Base-by-base conservation (phyloP, 2,329 filamentous ascomycete genomes). In the Stagonosporopsis cucurbitacearum region DNA sequence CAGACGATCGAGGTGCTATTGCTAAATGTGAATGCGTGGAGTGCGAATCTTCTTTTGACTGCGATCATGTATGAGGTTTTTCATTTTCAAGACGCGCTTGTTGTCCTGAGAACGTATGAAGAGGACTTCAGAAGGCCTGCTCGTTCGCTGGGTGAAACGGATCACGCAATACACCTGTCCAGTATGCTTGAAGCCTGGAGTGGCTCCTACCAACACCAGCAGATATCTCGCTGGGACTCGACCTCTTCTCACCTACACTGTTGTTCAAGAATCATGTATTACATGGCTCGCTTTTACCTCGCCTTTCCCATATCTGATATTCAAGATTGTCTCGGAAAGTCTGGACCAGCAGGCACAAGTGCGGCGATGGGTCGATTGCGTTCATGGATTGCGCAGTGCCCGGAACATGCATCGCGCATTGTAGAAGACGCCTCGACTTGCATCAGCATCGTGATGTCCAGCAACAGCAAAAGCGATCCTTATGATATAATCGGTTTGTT, bases 311-410 rank as follows among this genome's bases (percentile, higher is more conserved):
- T 56, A 2, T 51, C 41, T 4, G 53, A 56, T 9, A 45, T 56
- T 7, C 53, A 56, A 25, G 53, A 56, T 19, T 56, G 47, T 46
- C 46, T 56, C 12, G 53, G 53, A 30, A 35, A 42, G 47, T 50
- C 53, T 17, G 53, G 53, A 8, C 23, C 36, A 17, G 13, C 35
- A 26, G 47, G 50, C 17, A 35, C 47, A 23, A 22, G 23, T n/a
- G 36, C 35, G 6, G 41, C 53, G 4, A 51, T 51, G 41, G 23
- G 11, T 9, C 26, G 47, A 32, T 22, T 56, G 26, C 7, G 7
- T 1, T 12, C 41, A 2, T 56, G 53, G 53, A 39, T 40, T 8
- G 17, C 8, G 5, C 51, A 33, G 17, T 28, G 20, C 5, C 32
- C 32, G 12, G 44, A 43, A 6, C 23, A 41, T 12, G 43, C 51